These are phyloP conservation scores for Williopsis jadinii DNA, from an alignment of 1,139 yeast genomes.

Conservation along the genomic window DNA sequence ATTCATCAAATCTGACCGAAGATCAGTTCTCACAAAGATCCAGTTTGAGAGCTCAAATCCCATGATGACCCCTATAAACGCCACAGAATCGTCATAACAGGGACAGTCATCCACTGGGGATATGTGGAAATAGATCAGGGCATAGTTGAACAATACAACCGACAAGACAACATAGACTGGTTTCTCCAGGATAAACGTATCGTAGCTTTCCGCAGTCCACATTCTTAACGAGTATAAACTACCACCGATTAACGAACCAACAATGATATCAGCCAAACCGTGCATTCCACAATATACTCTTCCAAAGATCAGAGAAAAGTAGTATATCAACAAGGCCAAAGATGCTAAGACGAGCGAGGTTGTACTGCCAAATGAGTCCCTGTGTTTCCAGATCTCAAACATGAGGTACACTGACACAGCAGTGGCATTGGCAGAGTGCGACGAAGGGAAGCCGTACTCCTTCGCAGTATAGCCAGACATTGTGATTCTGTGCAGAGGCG, in stretches of 20 bases:
- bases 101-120: slow-evolving; percentile 94
- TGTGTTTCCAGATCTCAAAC: slow-evolving; percentile 7
- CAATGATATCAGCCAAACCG: slow-evolving; percentile 69
- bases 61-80: slow-evolving; percentile 82
- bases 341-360: background rate
- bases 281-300: slow-evolving; percentile 97
- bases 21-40: slow-evolving; percentile 21
- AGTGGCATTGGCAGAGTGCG: slow-evolving; percentile 91
- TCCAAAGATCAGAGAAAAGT: slow-evolving; percentile 65
- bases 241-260: slow-evolving; percentile 63
- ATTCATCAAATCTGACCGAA: slow-evolving; percentile 19
- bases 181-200: slow-evolving; percentile 19
- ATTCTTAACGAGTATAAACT: slow-evolving; percentile 37
- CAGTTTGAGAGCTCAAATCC: slow-evolving; percentile 46
- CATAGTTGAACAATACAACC: slow-evolving; percentile 36
- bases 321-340: slow-evolving; percentile 34
- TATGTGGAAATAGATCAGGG: slow-evolving; percentile 62
- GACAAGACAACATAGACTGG: slow-evolving; percentile 32
- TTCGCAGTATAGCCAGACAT: slow-evolving; percentile 83
- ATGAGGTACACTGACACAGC: slow-evolving; percentile 56
- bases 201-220: slow-evolving; percentile 26
- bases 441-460: slow-evolving; percentile 93
- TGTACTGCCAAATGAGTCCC: slow-evolving; percentile 3
- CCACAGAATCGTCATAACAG: slow-evolving; percentile 92
- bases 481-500: slow-evolving; percentile 86